A percentile compares a stretch with the other conserved stretches of the same genome.
Conservation (phyloP, 768 basidiomycete species). For the Multifurca ochricompacta region DNA sequence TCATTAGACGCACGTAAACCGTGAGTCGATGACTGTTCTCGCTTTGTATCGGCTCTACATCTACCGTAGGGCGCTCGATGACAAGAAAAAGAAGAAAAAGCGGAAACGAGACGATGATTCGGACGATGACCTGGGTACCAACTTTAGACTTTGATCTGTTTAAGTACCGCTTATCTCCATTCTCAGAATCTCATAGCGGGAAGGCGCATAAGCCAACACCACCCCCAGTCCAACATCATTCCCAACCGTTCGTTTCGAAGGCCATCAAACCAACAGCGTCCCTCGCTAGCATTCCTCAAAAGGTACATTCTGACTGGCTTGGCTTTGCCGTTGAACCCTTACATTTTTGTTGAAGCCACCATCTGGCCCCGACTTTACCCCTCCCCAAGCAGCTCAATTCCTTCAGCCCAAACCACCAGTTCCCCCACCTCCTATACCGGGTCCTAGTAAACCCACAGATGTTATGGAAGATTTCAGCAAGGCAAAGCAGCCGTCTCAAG, state of each 20-base stretch:
- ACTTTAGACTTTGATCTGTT: slow-evolving; percentile 3
- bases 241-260: slow-evolving; percentile 41
- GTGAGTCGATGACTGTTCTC: slow-evolving; percentile 32
- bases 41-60: slow-evolving; percentile 9
- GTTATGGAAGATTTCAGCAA: slow-evolving; percentile 89
- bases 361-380: slow-evolving; percentile 51
- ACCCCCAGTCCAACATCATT: slow-evolving; percentile 29
- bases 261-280: slow-evolving; percentile 45
- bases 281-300: slow-evolving; percentile 36
- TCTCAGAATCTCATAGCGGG: slow-evolving; percentile 11
- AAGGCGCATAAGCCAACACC: slow-evolving; percentile 52
- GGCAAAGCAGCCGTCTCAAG: slow-evolving; percentile 67
- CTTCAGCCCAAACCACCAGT: slow-evolving; percentile 56
- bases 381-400: slow-evolving; percentile 44
- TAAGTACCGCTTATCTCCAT: slow-evolving; percentile 5
- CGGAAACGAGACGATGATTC: slow-evolving; percentile 75
- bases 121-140: slow-evolving; percentile 53
- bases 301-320: slow-evolving; percentile 32
- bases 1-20: slow-evolving; percentile 58
- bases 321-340: neutral
- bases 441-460: slow-evolving; percentile 76
- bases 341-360: slow-evolving; percentile 23
- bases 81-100: slow-evolving; percentile 80
- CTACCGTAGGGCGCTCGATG: slow-evolving; percentile 33
- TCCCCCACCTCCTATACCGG: slow-evolving; percentile 57